A percentile compares a stretch with the other conserved stretches of the same genome.
Evolutionary conservation across 169 alveolate genomes (phyloP).

Genomic region (Plasmodium fragile): DNA sequence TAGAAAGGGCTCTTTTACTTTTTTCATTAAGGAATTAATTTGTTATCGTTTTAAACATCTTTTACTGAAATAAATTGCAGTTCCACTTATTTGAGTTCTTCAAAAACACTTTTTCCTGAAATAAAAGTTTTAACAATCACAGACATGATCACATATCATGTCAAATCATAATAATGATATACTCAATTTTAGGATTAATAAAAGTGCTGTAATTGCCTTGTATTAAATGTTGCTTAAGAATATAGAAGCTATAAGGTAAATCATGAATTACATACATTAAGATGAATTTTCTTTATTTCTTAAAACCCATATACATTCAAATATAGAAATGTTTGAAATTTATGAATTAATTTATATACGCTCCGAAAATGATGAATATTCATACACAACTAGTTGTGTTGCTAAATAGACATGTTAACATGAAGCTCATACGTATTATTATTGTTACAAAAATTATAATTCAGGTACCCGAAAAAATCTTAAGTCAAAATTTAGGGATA

Average conservation of each 20-base stretch:
- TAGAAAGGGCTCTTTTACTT: neutral
- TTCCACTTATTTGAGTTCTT: neutral
- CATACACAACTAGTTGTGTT: neutral
- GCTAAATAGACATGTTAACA: neutral
- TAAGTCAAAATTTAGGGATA: neutral
- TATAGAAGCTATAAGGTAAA: neutral
- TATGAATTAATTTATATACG: neutral
- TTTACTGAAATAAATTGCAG: neutral
- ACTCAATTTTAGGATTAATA: neutral
- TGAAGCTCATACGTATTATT: neutral
- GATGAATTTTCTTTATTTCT: neutral
- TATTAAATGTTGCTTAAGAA: slow-evolving; percentile 4
- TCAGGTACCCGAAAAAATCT: neutral
- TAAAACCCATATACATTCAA: neutral
- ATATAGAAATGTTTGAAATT: neutral
- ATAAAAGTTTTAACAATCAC: neutral
- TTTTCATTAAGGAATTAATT: neutral
- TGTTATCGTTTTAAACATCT: neutral
- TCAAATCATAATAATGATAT: neutral
- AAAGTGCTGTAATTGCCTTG: neutral
- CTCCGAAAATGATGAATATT: neutral
- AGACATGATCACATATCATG: neutral
- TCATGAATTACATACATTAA: neutral
- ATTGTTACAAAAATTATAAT: neutral
- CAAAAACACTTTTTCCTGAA: neutral